These are phyloP conservation scores for Rhypophila decipiens DNA, from an alignment of 495 filamentous ascomycete genomes.

Conservation along the genomic window DNA sequence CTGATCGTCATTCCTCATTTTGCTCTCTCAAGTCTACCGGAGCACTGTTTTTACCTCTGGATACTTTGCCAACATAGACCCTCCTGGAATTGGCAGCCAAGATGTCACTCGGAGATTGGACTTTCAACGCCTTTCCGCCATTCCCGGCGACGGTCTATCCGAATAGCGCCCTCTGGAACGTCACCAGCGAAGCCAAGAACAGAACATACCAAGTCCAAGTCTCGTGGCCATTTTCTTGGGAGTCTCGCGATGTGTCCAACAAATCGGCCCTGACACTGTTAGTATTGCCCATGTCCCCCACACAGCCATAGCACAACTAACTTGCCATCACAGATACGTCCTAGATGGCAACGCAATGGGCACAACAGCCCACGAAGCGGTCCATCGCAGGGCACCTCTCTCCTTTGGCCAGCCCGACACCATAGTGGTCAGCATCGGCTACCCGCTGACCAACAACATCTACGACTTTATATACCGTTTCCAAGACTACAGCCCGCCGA, in stretches of 20 bases:
- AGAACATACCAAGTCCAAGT: conserved; percentile 15
- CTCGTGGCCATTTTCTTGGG: conserved; percentile 19
- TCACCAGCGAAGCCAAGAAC: conserved; percentile 8
- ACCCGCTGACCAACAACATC: conserved; percentile 13
- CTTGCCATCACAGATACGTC: conserved; percentile 4
- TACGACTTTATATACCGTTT: conserved; percentile 7
- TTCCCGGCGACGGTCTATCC: conserved; percentile 17
- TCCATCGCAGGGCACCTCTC: conserved; percentile 13
- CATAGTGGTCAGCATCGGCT: conserved; percentile 16
- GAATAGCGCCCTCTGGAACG: conserved; percentile 18
- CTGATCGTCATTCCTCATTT: too few species aligned
- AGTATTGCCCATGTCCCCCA: neutral
- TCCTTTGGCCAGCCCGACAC: conserved; percentile 10
- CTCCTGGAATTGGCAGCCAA: too few species aligned
- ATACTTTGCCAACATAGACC: too few species aligned
- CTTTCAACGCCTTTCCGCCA: conserved; percentile 9
- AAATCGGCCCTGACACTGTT: conserved; percentile 10
- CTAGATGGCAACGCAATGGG: conserved; percentile 16
- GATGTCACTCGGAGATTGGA: conserved; percentile 12
- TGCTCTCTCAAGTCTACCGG: too few species aligned
- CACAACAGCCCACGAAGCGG: conserved; percentile 11
- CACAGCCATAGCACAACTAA: neutral
- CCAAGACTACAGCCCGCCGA: conserved; percentile 11
- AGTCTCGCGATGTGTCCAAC: conserved; percentile 7
- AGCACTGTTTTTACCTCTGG: too few species aligned